Evolutionary conservation across 179 eudicot species (phyloP).

Genomic region (Actinidia chinensis): DNA sequence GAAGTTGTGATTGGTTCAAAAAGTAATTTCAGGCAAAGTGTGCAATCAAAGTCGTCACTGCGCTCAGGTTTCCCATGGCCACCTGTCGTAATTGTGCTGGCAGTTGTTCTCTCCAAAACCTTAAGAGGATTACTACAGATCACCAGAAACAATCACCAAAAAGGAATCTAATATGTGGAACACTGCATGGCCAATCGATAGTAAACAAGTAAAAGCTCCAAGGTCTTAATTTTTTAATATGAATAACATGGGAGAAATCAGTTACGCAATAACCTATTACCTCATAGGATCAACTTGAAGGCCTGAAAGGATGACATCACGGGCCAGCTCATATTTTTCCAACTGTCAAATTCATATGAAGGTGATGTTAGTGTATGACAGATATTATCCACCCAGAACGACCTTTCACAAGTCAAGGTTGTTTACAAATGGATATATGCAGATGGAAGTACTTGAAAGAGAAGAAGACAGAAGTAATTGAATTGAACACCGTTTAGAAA

Average conservation of each 20-base stretch:
- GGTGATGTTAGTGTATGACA: slow-evolving; percentile 14
- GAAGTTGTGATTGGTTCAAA: slow-evolving; percentile 97
- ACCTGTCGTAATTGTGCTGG: slow-evolving; percentile 41
- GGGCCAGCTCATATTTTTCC: slow-evolving; percentile 77
- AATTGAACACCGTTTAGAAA: too few relatives aligned
- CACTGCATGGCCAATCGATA: background rate
- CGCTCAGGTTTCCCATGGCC: slow-evolving; percentile 66
- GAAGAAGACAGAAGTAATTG: too few relatives aligned
- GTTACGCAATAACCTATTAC: slow-evolving; percentile 34
- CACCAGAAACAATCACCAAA: slow-evolving; percentile 27
- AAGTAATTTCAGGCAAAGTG: slow-evolving; percentile 86
- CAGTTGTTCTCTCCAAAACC: slow-evolving; percentile 48
- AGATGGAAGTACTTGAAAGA: too few relatives aligned
- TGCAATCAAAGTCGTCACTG: slow-evolving; percentile 92
- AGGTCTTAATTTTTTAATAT: slow-evolving; percentile 11
- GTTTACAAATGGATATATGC: too few relatives aligned
- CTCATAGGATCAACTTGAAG: slow-evolving; percentile 87
- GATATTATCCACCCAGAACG: slow-evolving; percentile 15
- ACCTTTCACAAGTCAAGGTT: too few relatives aligned
- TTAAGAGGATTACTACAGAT: slow-evolving; percentile 48
- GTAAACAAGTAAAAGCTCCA: slow-evolving; percentile 10
- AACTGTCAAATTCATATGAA: slow-evolving; percentile 54
- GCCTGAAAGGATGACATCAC: slow-evolving; percentile 64
- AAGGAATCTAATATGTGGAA: background rate
- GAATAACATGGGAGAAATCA: slow-evolving; percentile 4